phyloP scores from a whole-genome alignment of 1,139 yeast species.

The Lodderomyces metapsilosis region DNA sequence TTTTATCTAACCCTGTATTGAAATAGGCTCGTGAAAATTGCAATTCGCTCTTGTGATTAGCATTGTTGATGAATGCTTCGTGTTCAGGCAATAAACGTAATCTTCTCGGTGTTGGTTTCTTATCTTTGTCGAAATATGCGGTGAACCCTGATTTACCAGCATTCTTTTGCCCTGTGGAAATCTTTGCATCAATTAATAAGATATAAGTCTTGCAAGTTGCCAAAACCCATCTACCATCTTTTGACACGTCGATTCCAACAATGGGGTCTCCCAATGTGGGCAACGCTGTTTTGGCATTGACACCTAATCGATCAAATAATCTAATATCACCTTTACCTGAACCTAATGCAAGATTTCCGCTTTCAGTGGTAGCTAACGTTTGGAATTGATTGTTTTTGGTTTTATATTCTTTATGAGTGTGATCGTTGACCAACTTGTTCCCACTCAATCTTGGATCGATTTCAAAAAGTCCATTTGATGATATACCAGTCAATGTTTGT shows the following conservation, averaged over 20 bases:
- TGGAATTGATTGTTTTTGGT: conserved; percentile 57
- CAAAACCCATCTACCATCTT: conserved; percentile 79
- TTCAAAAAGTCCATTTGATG: conserved; percentile 62
- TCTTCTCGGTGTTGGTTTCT: conserved; percentile 69
- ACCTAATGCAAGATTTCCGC: conserved; percentile 76
- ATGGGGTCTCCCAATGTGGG: conserved; percentile 83
- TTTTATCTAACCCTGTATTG: conserved; percentile 61
- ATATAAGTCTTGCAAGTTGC: conserved; percentile 76
- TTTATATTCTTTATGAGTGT: conserved; percentile 41
- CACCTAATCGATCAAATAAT: conserved; percentile 68
- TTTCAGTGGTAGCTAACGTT: conserved; percentile 67
- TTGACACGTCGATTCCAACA: conserved; percentile 64
- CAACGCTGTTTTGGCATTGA: conserved; percentile 69
- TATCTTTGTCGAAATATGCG: conserved; percentile 61
- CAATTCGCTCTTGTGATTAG: conserved; percentile 47
- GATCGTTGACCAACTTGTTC: conserved; percentile 50
- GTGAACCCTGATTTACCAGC: conserved; percentile 64
- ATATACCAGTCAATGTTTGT: conserved; percentile 69
- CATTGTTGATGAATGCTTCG: conserved; percentile 57
- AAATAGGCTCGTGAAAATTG: conserved; percentile 73
- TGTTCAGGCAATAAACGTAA: conserved; percentile 72
- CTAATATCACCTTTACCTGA: conserved; percentile 73
- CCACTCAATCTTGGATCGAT: conserved; percentile 75
- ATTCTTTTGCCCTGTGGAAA: conserved; percentile 58
- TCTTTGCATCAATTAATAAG: conserved; percentile 63